Percentiles rank a stretch among this genome's conserved stretches.
Evolutionary conservation across 2,329 filamentous ascomycete species (phyloP).

Genomic region (Gnomoniopsis smithogilvyi): DNA sequence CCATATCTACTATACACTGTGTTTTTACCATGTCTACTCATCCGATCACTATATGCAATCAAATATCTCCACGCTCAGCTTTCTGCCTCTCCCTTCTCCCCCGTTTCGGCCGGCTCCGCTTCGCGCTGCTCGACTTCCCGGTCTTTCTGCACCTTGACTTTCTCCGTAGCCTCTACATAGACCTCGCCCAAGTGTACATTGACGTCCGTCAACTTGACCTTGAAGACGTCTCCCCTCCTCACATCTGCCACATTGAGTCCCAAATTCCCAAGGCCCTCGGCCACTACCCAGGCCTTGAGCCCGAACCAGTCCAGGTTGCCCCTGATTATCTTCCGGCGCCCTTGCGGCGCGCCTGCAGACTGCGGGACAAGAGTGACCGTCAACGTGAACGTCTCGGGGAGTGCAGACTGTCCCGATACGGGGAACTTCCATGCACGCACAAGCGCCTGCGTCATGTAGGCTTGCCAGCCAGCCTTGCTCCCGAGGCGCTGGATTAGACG

Average conservation of each 20-base stretch:
- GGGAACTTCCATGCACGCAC: conserved; percentile 57
- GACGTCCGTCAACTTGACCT: conserved; percentile 52
- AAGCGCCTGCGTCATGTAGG: conserved; percentile 59
- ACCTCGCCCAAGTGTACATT: conserved; percentile 47
- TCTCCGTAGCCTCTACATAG: conserved; percentile 41
- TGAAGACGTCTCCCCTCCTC: conserved; percentile 48
- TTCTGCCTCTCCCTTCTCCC: too few species aligned
- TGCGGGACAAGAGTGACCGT: conserved; percentile 39
- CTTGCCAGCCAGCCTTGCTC: conserved; percentile 37
- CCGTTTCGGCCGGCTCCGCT: not conserved
- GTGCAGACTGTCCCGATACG: conserved; percentile 30
- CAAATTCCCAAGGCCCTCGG: conserved; percentile 35
- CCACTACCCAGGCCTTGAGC: conserved; percentile 38
- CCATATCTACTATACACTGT: too few species aligned
- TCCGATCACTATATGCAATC: too few species aligned
- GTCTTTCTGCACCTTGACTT: conserved; percentile 18
- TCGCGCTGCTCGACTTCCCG: not conserved
- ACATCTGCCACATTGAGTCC: conserved; percentile 37
- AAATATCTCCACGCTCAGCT: too few species aligned
- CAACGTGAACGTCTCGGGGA: conserved; percentile 48
- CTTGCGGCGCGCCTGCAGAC: conserved; percentile 31
- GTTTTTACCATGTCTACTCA: not conserved
- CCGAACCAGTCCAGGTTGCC: conserved; percentile 49
- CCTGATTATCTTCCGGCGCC: conserved; percentile 22
- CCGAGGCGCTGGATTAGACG: conserved; percentile 43